A percentile compares a stretch with the other conserved stretches of the same genome.
These are phyloP conservation scores for Solanum chacoense DNA, from an alignment of 305 asterid species.

Conservation along the genomic window DNA sequence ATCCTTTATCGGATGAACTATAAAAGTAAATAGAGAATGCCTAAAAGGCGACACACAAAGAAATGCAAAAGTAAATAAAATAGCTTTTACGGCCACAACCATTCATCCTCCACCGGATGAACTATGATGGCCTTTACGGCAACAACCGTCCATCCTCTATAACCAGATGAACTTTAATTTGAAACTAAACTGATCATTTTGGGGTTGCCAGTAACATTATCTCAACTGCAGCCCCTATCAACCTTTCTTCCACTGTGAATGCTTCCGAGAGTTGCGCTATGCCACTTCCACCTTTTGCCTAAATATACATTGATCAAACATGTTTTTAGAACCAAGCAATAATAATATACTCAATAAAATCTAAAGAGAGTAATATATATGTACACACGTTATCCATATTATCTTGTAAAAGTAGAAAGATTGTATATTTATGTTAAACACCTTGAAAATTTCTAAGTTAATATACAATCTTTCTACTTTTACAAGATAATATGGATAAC, in stretches of 20 bases:
- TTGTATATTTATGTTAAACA: neutral
- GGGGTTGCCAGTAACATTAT: neutral
- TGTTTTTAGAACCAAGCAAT: neutral
- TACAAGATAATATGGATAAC: neutral
- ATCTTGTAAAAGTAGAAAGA: neutral
- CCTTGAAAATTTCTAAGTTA: neutral
- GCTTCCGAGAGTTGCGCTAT: neutral
- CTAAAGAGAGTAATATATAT: neutral
- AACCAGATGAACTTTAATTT: too few species aligned
- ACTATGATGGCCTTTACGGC: too few species aligned
- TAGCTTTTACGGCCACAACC: rapidly evolving
- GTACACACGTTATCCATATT: neutral
- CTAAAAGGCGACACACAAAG: too few species aligned
- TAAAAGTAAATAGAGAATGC: too few species aligned
- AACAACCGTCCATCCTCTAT: too few species aligned
- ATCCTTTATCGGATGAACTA: neutral
- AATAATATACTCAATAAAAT: neutral
- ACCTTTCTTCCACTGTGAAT: neutral
- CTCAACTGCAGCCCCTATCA: neutral
- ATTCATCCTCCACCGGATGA: too few species aligned
- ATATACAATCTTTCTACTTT: neutral
- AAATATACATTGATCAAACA: neutral
- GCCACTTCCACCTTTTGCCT: neutral
- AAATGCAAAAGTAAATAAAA: too few species aligned
- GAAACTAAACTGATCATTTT: too few species aligned